Conservation (phyloP, 805 yeast genomes). For the Ogataea neopini region DNA sequence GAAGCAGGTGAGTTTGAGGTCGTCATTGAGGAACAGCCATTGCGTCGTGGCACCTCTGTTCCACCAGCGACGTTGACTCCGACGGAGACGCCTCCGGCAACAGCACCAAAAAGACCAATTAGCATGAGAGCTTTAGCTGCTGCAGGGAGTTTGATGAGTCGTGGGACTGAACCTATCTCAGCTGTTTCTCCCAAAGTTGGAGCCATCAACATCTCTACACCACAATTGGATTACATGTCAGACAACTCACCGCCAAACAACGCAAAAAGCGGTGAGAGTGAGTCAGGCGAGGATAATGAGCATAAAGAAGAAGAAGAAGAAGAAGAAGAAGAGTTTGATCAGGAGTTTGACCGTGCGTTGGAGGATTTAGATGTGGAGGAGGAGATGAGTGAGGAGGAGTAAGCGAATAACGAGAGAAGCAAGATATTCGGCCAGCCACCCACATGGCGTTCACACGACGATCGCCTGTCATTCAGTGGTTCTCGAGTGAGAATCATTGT, state of each 20-base stretch:
- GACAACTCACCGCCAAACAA: slow-evolving; percentile 9
- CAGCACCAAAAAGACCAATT: slow-evolving; percentile 13
- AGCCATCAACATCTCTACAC: slow-evolving; percentile 6
- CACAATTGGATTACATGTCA: slow-evolving; percentile 10
- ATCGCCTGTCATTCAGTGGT: no score
- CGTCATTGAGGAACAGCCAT: slow-evolving; percentile 27
- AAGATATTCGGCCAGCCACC: no score
- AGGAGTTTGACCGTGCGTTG: slow-evolving; percentile 29
- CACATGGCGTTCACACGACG: no score
- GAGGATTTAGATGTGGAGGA: slow-evolving; percentile 23
- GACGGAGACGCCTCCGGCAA: not conserved
- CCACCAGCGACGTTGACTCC: not conserved
- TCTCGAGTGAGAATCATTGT: no score
- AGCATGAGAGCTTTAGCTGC: slow-evolving; percentile 24
- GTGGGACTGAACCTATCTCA: slow-evolving; percentile 1
- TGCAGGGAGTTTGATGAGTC: slow-evolving; percentile 16
- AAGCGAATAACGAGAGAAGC: not conserved
- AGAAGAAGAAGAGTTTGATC: slow-evolving; percentile 23
- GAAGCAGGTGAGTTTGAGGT: slow-evolving; percentile 16
- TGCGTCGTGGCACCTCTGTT: not conserved
- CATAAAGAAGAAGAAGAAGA: slow-evolving; percentile 14
- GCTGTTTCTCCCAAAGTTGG: not conserved
- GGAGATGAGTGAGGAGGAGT: slow-evolving; percentile 34
- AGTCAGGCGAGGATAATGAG: slow-evolving; percentile 11
- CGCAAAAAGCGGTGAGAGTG: not conserved